phyloP scores from a whole-genome alignment of 2,329 filamentous ascomycete genomes.

The Metarhizium sp. region DNA sequence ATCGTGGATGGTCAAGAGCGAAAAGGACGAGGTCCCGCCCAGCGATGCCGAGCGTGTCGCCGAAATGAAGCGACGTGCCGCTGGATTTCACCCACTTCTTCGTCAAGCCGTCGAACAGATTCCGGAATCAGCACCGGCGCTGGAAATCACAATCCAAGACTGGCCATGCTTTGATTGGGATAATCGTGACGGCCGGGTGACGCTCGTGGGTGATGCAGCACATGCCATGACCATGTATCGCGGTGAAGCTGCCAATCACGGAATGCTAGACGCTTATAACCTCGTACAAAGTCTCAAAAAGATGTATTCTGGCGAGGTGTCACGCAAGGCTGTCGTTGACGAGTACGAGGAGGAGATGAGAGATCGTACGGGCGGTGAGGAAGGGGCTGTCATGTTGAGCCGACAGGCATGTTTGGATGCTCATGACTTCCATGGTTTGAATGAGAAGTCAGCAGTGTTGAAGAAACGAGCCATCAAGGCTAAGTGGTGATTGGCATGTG shows the following conservation, averaged over 20 bases:
- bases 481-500: neutral
- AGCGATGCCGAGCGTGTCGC: constrained; percentile 21
- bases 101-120: constrained; percentile 31
- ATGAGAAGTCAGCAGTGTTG: constrained; percentile 22
- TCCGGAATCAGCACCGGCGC: constrained; percentile 27
- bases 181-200: constrained; percentile 31
- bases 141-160: constrained; percentile 26
- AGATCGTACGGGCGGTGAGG: constrained; percentile 13
- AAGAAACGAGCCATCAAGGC: constrained; percentile 14
- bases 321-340: constrained; percentile 12
- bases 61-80: constrained; percentile 29
- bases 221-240: constrained; percentile 51
- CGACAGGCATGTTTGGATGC: constrained; percentile 23
- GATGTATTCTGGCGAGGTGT: constrained; percentile 7
- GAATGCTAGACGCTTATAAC: constrained; percentile 27
- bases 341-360: constrained; percentile 22
- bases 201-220: constrained; percentile 43
- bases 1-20: constrained; percentile 32
- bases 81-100: constrained; percentile 27
- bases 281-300: constrained; percentile 16
- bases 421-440: constrained; percentile 19
- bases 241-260: constrained; percentile 30
- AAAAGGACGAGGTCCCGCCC: constrained; percentile 24
- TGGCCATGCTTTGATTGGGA: constrained; percentile 30
- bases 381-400: constrained; percentile 20